Conservation (phyloP, 345 rosid genomes). For the Boechera stricta region DNA sequence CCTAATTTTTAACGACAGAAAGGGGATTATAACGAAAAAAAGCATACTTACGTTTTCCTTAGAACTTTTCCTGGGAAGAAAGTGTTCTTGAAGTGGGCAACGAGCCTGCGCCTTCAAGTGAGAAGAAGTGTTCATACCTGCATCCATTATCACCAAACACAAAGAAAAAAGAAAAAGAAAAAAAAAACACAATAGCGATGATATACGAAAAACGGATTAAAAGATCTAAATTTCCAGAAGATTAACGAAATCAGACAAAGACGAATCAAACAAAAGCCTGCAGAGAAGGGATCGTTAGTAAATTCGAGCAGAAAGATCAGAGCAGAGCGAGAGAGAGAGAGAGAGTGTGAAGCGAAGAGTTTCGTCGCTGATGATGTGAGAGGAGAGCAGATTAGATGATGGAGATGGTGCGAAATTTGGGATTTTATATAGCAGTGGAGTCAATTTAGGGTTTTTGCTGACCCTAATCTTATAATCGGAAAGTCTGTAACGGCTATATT, state of each 20-base stretch:
- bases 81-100: slow-evolving; percentile 55
- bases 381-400: slow-evolving; percentile 20
- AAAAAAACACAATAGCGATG: slow-evolving; percentile 3
- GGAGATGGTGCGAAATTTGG: neutral
- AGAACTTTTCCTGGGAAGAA: slow-evolving; percentile 50
- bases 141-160: slow-evolving; percentile 39
- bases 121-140: slow-evolving; percentile 37
- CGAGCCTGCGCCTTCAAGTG: slow-evolving; percentile 27
- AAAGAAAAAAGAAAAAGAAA: neutral
- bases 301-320: slow-evolving; percentile 7
- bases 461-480: neutral
- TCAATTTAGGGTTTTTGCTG: slow-evolving; percentile 30
- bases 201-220: slow-evolving; percentile 15
- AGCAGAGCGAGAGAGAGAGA: neutral
- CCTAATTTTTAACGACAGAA: slow-evolving; percentile 8
- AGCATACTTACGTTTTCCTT: slow-evolving; percentile 50
- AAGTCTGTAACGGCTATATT: slow-evolving; percentile 37
- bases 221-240: neutral
- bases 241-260: slow-evolving; percentile 9
- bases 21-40: neutral
- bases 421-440: neutral
- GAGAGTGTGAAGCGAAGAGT: slow-evolving; percentile 7
- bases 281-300: slow-evolving; percentile 1
- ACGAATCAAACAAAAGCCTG: slow-evolving; percentile 18
- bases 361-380: slow-evolving; percentile 19